Percentiles rank a stretch among this genome's conserved stretches.
Evolutionary conservation across 176 grass and related monocot genomes (phyloP).

Genomic region (Ananas comosus): DNA sequence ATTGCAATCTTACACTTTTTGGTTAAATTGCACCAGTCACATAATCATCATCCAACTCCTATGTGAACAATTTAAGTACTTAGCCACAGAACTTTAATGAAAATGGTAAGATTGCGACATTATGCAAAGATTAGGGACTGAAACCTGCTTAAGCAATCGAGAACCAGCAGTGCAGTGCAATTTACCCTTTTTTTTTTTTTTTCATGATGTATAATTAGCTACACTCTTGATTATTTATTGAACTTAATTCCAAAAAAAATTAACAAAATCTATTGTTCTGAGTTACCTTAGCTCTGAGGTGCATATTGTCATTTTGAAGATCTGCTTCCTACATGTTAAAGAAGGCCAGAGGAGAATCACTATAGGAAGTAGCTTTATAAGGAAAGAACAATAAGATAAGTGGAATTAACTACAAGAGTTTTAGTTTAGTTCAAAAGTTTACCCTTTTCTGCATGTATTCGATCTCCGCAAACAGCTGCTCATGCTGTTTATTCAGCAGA

Average conservation of each 20-base stretch:
- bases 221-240: background rate
- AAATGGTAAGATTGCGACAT: too few relatives aligned
- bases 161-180: too few relatives aligned
- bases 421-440: conserved; percentile 5
- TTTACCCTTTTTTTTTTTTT: too few relatives aligned
- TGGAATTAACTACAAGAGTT: background rate
- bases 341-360: background rate
- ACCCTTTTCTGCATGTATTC: conserved; percentile 61
- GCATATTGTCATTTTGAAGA: conserved; percentile 56
- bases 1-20: too few relatives aligned
- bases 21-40: too few relatives aligned
- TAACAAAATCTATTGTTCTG: background rate
- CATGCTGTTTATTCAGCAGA: conserved; percentile 39
- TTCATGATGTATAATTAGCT: too few relatives aligned
- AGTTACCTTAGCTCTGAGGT: conserved; percentile 61
- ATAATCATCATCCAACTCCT: too few relatives aligned
- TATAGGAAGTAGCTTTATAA: background rate
- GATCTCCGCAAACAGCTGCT: conserved; percentile 58
- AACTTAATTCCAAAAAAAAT: background rate
- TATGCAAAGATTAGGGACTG: too few relatives aligned
- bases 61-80: too few relatives aligned
- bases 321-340: conserved; percentile 39
- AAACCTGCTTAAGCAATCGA: too few relatives aligned
- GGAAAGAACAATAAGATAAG: background rate
- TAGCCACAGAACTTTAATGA: too few relatives aligned